These are phyloP conservation scores for Hymenoscyphus infarciens DNA, from an alignment of 2,329 filamentous ascomycete genomes.

Conservation along the genomic window DNA sequence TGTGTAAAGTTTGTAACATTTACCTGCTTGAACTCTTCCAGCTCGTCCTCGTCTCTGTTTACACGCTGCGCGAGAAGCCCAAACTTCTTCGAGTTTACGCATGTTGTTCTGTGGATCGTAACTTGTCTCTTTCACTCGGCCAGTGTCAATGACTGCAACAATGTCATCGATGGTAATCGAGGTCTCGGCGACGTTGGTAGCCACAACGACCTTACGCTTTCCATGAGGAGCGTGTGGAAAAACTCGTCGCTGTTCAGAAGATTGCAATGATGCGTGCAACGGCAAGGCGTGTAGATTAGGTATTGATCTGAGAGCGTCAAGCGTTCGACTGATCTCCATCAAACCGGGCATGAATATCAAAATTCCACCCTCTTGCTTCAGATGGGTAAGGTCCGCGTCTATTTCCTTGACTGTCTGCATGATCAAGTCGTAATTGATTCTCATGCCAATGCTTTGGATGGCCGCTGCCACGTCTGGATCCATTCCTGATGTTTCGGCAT, in stretches of 20 bases:
- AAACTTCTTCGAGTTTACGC: conserved; percentile 89
- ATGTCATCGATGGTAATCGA: conserved; percentile 99
- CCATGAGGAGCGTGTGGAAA: conserved; percentile 73
- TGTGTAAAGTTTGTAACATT: conserved; percentile 95
- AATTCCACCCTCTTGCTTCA: conserved; percentile 74
- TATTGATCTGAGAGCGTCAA: conserved; percentile 63
- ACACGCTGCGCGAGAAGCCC: conserved; percentile 90
- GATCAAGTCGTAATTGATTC: conserved; percentile 90
- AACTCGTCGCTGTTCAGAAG: conserved; percentile 81
- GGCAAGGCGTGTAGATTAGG: conserved; percentile 74
- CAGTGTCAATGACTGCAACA: conserved; percentile 91
- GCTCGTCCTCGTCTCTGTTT: conserved; percentile 92
- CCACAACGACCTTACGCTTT: conserved; percentile 87
- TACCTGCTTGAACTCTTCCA: conserved; percentile 84
- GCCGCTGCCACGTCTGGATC: conserved; percentile 62
- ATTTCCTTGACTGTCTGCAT: conserved; percentile 77
- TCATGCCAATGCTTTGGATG: conserved; percentile 70
- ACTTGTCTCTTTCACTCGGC: conserved; percentile 93
- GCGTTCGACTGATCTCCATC: conserved; percentile 81
- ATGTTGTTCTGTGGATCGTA: conserved; percentile 92
- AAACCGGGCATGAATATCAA: conserved; percentile 94
- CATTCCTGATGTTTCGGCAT: conserved; percentile 44
- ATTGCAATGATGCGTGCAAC: conserved; percentile 87
- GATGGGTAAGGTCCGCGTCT: conserved; percentile 65
- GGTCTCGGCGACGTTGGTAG: conserved; percentile 96